Conservation (phyloP, 73 alveolate genomes). For the Paramecium primaurelia region DNA sequence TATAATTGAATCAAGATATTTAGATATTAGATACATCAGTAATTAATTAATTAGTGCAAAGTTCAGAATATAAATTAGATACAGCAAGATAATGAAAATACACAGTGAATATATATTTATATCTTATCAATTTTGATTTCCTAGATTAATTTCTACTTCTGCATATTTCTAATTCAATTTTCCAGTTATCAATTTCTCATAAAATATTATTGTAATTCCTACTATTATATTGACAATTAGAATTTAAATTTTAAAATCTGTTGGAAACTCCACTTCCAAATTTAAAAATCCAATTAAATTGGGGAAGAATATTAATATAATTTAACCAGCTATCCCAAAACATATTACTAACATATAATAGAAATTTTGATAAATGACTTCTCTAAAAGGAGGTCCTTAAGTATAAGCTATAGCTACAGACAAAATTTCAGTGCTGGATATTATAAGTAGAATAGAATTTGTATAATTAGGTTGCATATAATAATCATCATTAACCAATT, state of each 20-base stretch:
- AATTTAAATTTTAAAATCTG: background rate
- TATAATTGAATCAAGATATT: background rate
- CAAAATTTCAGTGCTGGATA: background rate
- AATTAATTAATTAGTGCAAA: background rate
- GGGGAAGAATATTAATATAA: background rate
- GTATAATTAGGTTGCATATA: background rate
- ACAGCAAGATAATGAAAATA: conserved; percentile 5
- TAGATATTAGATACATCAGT: background rate
- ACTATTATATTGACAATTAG: background rate
- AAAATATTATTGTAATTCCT: background rate
- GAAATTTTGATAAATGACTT: background rate
- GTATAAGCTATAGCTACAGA: conserved; percentile 22
- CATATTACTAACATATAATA: background rate
- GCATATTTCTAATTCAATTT: background rate
- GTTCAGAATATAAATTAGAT: background rate
- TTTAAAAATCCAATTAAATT: background rate
- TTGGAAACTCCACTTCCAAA: background rate
- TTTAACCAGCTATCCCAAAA: background rate
- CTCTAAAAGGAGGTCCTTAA: conserved; percentile 48
- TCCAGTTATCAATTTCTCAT: background rate
- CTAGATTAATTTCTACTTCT: background rate
- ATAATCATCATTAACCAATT: background rate
- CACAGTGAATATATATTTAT: background rate
- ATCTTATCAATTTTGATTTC: background rate
- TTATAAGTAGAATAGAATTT: background rate